Evolutionary conservation across 2,329 filamentous ascomycete genomes (phyloP), one percentile per base, ranked within the genome.

Genomic region (Teratosphaeria destructans): DNA sequence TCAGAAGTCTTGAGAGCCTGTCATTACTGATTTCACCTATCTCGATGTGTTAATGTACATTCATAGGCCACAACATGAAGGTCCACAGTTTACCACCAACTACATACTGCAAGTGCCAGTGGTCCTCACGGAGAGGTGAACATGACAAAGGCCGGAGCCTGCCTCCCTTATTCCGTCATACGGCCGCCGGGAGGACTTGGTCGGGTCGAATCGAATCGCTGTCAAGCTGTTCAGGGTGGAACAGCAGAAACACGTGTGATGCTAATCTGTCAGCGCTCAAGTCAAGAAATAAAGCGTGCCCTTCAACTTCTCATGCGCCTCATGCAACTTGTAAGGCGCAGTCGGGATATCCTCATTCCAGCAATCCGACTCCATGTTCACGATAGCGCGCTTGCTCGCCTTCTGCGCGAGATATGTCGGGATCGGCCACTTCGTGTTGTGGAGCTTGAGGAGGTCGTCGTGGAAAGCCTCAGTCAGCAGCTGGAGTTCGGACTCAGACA

Each of bases 1-100:
- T 63, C 52, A 70, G 60, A 71, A 71, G 62, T 65, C 64, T 23
- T 67, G 52, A 34, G 43, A 32, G 54, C 5, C 52, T 8, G 16
- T 54, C 52, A 32, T 32, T 12, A 43, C 16, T n/a, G 12, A 43
- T 16, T n/a, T 43, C 4, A 43, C 37, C 16, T 43, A 14, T 12
- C 37, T 43, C n/a, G 4, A 14, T 43, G 1, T 19, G 7, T n/a
- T 49, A 26, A 19, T 23, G 43, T 49, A 49, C 43, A 23, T 19
- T 10, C 6, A 12, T n/a, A 19, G n/a, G 43, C 10, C 43, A n/a
- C 3, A n/a, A 23, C 8, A 23, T 11, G 19, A n/a, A 47, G 43
- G 43, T 47, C 43, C 43, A 47, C 43, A 49, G 7, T 19, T 6
- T 11, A 39, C 37, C 37, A 6, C 43, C 11, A 23, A 19, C 5